Conservation (phyloP, 1,139 yeast genomes). For the Hemisphaericaspora subhashii region DNA sequence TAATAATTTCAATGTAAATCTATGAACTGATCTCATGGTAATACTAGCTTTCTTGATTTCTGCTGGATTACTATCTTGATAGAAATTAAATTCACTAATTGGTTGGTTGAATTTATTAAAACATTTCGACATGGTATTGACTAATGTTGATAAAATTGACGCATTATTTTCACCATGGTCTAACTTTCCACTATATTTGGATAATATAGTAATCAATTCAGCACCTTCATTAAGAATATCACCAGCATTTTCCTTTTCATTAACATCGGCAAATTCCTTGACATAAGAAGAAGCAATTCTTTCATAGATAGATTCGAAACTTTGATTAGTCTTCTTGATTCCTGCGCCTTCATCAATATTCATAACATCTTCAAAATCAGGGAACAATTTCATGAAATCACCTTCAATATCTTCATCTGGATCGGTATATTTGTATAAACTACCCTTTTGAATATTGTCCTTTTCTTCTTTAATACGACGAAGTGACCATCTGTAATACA, state of each 20-base stretch:
- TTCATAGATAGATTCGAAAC: slow-evolving; percentile 32
- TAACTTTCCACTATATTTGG: slow-evolving; percentile 19
- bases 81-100: slow-evolving; percentile 54
- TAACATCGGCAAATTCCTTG: slow-evolving; percentile 23
- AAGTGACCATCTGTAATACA: slow-evolving; percentile 80
- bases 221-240: slow-evolving; percentile 46
- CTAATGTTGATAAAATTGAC: slow-evolving; percentile 41
- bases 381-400: slow-evolving; percentile 76
- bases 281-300: slow-evolving; percentile 31
- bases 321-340: slow-evolving; percentile 15
- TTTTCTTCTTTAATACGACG: slow-evolving; percentile 68
- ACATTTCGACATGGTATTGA: slow-evolving; percentile 37
- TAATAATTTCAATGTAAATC: slow-evolving; percentile 49
- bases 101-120: slow-evolving; percentile 21
- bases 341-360: slow-evolving; percentile 28
- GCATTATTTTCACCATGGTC: slow-evolving; percentile 26
- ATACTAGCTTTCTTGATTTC: slow-evolving; percentile 64
- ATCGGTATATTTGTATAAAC: slow-evolving; percentile 64
- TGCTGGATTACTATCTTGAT: slow-evolving; percentile 59
- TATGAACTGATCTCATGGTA: slow-evolving; percentile 49
- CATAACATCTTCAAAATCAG: slow-evolving; percentile 75
- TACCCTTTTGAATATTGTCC: slow-evolving; percentile 56
- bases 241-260: slow-evolving; percentile 18
- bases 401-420: slow-evolving; percentile 65
- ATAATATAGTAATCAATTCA: slow-evolving; percentile 26